Base-by-base conservation (phyloP, 129 eudicot genomes). In the carrot (Daucus carota) region DNA sequence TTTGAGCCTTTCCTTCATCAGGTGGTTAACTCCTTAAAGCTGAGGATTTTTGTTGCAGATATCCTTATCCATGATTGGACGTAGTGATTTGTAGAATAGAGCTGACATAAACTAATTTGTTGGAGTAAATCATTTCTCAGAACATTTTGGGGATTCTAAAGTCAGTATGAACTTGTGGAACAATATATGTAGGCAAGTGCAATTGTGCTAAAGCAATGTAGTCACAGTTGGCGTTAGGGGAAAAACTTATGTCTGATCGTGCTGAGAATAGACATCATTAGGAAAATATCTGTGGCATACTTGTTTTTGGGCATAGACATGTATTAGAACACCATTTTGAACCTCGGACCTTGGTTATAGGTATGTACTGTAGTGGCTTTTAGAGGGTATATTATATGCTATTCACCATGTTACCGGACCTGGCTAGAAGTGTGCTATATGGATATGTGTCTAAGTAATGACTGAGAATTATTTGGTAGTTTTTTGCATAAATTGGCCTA, bases 1-100 rank as follows among this genome's bases (percentile, higher is more conserved):
- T 91, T 91, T 70, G 96, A 91, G 82, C 97, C 98, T 66, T 91
- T 89, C 78, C 98, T 94, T 50, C 96, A 91, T 81, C 98, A 94
- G 98, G 98, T 90, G 67, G 60, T 40, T 24, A 67, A 47, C 74
- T 78, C 70, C 65, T 47, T 59, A 29, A 26, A 17, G 4, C 22
- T 42, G 38, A 31, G 31, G 36, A 24, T 48, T 70, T 72, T 40
- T 42, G 22, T 32, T 70, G 50, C 65, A 16, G 76, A 6, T 6
- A 74, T 41, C 52, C 43, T 40, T 38, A 75, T 40, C 41, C 10
- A 75, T 40, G 42, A 24, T 6, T 13, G 29, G 1, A 34, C 1
- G 15, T 24, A 44, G 60, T 73, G 18, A 28, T 29, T 14, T 26
- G 48, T 31, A 26, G 28, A 40, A 29, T 29, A 20, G 26, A 40